phyloP scores from a whole-genome alignment of 2,329 filamentous ascomycete species.

The Xylariaceae sp. region DNA sequence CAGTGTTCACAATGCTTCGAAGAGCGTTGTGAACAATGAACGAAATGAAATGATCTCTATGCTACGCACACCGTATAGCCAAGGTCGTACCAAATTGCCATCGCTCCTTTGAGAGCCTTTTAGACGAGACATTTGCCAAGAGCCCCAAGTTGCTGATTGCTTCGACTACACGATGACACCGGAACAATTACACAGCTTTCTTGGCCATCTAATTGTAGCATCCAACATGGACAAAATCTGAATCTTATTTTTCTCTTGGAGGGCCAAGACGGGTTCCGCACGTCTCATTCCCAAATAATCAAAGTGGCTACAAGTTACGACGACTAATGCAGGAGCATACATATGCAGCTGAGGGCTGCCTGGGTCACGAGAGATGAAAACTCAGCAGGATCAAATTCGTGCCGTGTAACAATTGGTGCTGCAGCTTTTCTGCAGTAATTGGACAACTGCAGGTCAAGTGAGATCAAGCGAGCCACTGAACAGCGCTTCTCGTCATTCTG shows the following conservation, averaged over 20 bases:
- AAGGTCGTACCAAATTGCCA: not conserved
- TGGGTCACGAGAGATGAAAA: not conserved
- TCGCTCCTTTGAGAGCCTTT: slow-evolving; percentile 5
- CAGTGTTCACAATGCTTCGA: too few species aligned
- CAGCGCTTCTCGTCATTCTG: not conserved
- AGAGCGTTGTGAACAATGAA: too few species aligned
- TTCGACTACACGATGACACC: slow-evolving; percentile 5
- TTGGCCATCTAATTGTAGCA: slow-evolving; percentile 18
- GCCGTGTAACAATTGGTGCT: not conserved
- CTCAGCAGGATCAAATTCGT: not conserved
- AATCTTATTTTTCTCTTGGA: not conserved
- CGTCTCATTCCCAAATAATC: not conserved
- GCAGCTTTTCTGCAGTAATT: not conserved
- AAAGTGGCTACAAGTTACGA: not conserved
- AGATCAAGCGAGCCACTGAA: slow-evolving; percentile 2
- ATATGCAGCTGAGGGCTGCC: not conserved
- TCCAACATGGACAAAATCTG: not conserved
- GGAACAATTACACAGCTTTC: slow-evolving; percentile 10
- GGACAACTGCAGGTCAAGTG: slow-evolving; percentile 6
- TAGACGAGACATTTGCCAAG: slow-evolving; percentile 12
- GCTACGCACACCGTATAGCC: too few species aligned
- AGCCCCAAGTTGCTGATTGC: slow-evolving; percentile 10
- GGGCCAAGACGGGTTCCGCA: slow-evolving; percentile 3
- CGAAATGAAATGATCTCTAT: too few species aligned
- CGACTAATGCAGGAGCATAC: not conserved